Conservation (phyloP, 768 basidiomycete species). For the Boletellus ananiceps region DNA sequence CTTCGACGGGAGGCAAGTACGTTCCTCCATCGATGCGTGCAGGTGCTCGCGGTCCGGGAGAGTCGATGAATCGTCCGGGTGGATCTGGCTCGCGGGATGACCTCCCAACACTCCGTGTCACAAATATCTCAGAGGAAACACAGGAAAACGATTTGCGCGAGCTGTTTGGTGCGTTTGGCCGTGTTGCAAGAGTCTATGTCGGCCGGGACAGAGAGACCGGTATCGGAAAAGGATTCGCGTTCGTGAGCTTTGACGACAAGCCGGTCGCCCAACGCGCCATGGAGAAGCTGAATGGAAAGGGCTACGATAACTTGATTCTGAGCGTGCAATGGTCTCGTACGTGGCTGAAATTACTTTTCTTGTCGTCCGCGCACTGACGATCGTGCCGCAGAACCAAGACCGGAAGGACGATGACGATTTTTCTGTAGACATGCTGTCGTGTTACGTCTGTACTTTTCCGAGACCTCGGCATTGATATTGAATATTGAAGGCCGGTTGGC, state of each 20-base stretch:
- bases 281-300: constrained; percentile 86
- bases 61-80: constrained; percentile 55
- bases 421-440: not conserved
- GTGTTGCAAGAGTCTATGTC: constrained; percentile 87
- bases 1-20: constrained; percentile 70
- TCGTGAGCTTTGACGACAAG: constrained; percentile 90
- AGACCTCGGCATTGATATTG: no score
- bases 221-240: constrained; percentile 93
- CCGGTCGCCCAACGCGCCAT: constrained; percentile 81
- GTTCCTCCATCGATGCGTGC: constrained; percentile 91
- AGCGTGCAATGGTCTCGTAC: constrained; percentile 63
- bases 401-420: constrained; percentile 33
- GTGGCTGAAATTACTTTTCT: constrained; percentile 20
- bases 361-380: not conserved
- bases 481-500: no score
- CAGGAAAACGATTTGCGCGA: constrained; percentile 92
- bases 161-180: constrained; percentile 81
- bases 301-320: constrained; percentile 88
- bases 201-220: constrained; percentile 94
- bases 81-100: constrained; percentile 71
- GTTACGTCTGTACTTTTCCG: no score
- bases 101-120: constrained; percentile 92
- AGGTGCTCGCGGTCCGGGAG: constrained; percentile 63
- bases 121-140: constrained; percentile 94
- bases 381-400: constrained; percentile 37